Evolutionary conservation across 768 basidiomycete species (phyloP), one percentile per base, ranked within the genome.

Genomic region (Mycena galericulata): DNA sequence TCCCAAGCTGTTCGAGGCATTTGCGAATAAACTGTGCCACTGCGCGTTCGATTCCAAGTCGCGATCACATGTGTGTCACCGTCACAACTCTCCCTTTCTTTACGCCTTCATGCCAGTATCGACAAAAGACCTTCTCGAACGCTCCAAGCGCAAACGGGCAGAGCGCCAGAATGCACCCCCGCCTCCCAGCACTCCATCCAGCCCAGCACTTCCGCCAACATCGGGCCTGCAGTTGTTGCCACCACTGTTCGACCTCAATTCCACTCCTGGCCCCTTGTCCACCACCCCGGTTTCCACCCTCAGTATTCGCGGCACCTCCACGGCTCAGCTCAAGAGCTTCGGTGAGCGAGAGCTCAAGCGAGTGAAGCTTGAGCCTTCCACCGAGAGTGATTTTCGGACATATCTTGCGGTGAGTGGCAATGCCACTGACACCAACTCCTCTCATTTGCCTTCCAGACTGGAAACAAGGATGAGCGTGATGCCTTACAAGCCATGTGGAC

Each of bases 261-360:
- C n/a, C n/a, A n/a, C n/a, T n/a, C n/a, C 43, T 29, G 11, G 27
- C 7, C 22, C 17, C 54, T 38, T 36, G 24, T n/a, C n/a, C n/a
- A n/a, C n/a, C 22, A 11, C 20, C n/a, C 8, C n/a, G 15, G n/a
- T 20, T 7, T 22, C n/a, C 20, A 14, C 41, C 24, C 29, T 58
- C 17, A 61, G 26, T 47, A 29, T 61, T 34, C 49, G 60, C 3
- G 47, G 49, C 32, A 61, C 47, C 3, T 61, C 60, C 29, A 50
- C 51, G 60, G 29, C 49, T 2, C 60, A 61, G 49, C 60, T 61
- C 47, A 61, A 61, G 60, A 61, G 51, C 38, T 61, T 61, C 27
- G 60, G 60, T n/a, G 60, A 61, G 41, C 60, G 60, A 11, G 49
- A 61, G 36, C 38, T 61, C 34, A 59, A 61, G 60, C 36, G 60